Conservation (phyloP, 495 filamentous ascomycete species). For the Neurospora sp. region DNA sequence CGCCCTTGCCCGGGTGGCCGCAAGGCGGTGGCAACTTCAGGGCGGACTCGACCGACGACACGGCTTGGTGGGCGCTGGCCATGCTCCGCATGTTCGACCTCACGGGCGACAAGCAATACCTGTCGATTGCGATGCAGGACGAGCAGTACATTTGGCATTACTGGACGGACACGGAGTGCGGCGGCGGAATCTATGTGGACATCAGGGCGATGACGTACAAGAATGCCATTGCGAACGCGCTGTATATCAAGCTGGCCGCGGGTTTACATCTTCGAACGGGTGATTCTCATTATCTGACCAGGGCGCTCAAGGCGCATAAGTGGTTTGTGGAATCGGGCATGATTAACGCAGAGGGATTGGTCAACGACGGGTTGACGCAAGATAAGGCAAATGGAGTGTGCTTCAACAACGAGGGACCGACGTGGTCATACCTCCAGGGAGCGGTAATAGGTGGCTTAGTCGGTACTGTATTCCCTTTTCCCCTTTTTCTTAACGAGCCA, state of each 20-base stretch:
- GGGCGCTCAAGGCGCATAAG: constrained; percentile 46
- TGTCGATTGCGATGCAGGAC: constrained; percentile 43
- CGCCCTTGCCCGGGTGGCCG: constrained; percentile 27
- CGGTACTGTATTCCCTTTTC: constrained; percentile 28
- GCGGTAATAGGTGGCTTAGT: constrained; percentile 59
- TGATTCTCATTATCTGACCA: constrained; percentile 40
- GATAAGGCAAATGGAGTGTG: constrained; percentile 30
- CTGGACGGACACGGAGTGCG: constrained; percentile 46
- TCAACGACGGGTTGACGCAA: constrained; percentile 56
- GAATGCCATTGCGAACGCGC: constrained; percentile 63
- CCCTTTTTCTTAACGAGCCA: neutral
- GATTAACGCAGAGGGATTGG: constrained; percentile 47
- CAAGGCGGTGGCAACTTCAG: constrained; percentile 35
- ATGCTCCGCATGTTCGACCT: constrained; percentile 55
- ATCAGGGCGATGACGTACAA: constrained; percentile 44
- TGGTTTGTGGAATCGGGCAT: constrained; percentile 57
- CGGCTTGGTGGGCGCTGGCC: constrained; percentile 59
- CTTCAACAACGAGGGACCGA: constrained; percentile 48
- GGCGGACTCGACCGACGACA: constrained; percentile 55
- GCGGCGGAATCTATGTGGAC: constrained; percentile 51
- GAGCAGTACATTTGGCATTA: constrained; percentile 48
- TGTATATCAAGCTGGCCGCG: constrained; percentile 56
- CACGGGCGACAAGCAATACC: constrained; percentile 41
- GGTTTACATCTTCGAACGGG: constrained; percentile 51
- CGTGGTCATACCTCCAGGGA: constrained; percentile 69